Evolutionary conservation across 805 yeast genomes (phyloP).

Genomic region (Yarrowia bubula): DNA sequence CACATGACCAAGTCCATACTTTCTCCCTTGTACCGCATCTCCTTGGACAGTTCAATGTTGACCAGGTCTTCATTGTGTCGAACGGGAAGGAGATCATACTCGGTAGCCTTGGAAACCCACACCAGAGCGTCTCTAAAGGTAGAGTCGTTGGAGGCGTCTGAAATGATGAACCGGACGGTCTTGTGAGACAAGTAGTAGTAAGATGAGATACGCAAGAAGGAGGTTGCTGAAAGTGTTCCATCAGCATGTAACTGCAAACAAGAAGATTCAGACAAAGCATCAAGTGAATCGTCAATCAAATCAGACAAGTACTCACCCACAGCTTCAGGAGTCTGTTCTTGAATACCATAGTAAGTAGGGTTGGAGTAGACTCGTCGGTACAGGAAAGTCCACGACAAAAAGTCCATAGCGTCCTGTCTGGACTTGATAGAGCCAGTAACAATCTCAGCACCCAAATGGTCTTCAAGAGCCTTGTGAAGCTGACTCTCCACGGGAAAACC

Average conservation of each 20-base stretch:
- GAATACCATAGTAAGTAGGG: conserved; percentile 74
- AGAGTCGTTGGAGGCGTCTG: conserved; percentile 47
- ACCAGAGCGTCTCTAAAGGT: conserved; percentile 63
- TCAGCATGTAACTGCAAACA: conserved; percentile 54
- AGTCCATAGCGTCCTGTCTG: conserved; percentile 70
- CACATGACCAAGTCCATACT: conserved; percentile 49
- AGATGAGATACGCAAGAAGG: conserved; percentile 79
- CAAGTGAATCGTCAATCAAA: conserved; percentile 67
- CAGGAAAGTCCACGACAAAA: conserved; percentile 72
- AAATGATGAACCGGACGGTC: conserved; percentile 70
- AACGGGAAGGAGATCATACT: conserved; percentile 84
- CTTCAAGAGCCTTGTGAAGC: conserved; percentile 69
- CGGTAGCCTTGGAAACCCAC: conserved; percentile 63
- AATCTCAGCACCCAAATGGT: conserved; percentile 80
- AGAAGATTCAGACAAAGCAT: conserved; percentile 64
- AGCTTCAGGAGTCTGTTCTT: conserved; percentile 53
- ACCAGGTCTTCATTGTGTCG: conserved; percentile 89
- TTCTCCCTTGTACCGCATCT: conserved; percentile 56
- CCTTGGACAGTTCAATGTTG: conserved; percentile 75
- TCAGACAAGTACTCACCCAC: conserved; percentile 40
- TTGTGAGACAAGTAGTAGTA: conserved; percentile 91
- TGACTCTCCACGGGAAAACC: conserved; percentile 85
- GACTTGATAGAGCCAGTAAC: conserved; percentile 64
- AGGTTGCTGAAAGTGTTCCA: conserved; percentile 53
- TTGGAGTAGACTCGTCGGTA: conserved; percentile 73